These are phyloP conservation scores for Phytophthora constricta DNA, from an alignment of 352 stramenopile genomes.

Conservation along the genomic window DNA sequence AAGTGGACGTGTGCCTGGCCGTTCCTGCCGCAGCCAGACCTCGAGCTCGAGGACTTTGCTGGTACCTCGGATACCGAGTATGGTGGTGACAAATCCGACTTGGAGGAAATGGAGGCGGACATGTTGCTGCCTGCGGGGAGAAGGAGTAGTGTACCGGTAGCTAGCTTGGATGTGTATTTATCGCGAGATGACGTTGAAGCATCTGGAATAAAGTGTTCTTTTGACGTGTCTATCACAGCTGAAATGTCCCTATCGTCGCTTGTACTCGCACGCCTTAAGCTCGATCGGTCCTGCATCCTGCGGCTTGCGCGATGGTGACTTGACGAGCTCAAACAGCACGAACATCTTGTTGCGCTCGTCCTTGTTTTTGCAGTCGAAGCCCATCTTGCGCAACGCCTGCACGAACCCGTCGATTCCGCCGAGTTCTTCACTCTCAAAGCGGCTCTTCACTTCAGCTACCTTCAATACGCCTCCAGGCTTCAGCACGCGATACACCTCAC, in stretches of 20 bases:
- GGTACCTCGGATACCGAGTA: constrained; percentile 55
- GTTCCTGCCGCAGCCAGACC: constrained; percentile 43
- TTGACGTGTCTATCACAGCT: background rate
- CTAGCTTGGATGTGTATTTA: constrained; percentile 35
- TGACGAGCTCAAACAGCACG: constrained; percentile 84
- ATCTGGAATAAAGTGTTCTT: constrained; percentile 27
- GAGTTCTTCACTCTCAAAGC: constrained; percentile 76
- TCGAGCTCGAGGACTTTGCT: constrained; percentile 51
- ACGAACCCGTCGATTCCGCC: constrained; percentile 77
- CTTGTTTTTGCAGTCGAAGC: constrained; percentile 75
- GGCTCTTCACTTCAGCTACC: constrained; percentile 85
- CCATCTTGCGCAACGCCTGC: constrained; percentile 58
- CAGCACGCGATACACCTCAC: constrained; percentile 95
- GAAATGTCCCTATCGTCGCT: constrained; percentile 60
- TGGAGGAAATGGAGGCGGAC: constrained; percentile 31
- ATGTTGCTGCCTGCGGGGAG: constrained; percentile 16
- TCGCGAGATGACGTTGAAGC: constrained; percentile 11
- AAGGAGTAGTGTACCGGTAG: constrained; percentile 15
- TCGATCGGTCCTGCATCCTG: constrained; percentile 63
- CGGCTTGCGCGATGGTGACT: constrained; percentile 53
- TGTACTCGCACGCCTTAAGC: constrained; percentile 89
- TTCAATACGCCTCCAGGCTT: constrained; percentile 93
- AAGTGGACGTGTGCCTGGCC: constrained; percentile 74
- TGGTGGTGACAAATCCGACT: constrained; percentile 45
- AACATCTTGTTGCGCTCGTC: constrained; percentile 90